Conservation (phyloP, 2,329 filamentous ascomycete species). For the Ilyonectria sp. region DNA sequence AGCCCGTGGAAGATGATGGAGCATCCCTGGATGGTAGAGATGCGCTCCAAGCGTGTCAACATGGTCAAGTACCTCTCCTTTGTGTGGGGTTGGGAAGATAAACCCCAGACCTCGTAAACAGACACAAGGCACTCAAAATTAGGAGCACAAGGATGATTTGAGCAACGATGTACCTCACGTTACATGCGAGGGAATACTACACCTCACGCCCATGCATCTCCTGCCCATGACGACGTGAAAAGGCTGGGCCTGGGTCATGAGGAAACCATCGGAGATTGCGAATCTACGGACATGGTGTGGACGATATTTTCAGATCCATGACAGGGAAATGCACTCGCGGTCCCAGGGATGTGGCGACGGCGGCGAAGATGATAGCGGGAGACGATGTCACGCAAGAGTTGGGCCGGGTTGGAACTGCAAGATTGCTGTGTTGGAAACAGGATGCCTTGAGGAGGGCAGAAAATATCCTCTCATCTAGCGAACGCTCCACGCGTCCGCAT, state of each 20-base stretch:
- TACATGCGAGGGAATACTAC: slow-evolving; percentile 23
- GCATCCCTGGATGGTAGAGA: slow-evolving; percentile 98
- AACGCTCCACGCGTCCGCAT: slow-evolving; percentile 35
- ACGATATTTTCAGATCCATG: slow-evolving; percentile 6
- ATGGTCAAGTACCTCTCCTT: slow-evolving; percentile 95
- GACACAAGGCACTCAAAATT: slow-evolving; percentile 25
- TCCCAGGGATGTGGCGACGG: not conserved
- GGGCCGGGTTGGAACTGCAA: slow-evolving; percentile 31
- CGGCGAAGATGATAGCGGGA: slow-evolving; percentile 10
- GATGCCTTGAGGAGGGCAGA: slow-evolving; percentile 27
- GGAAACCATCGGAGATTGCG: slow-evolving; percentile 19
- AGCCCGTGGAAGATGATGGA: slow-evolving; percentile 99
- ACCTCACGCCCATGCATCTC: slow-evolving; percentile 21
- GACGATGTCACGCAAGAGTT: slow-evolving; percentile 13
- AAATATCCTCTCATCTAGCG: slow-evolving; percentile 31
- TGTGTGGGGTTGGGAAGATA: slow-evolving; percentile 94
- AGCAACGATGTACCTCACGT: slow-evolving; percentile 26
- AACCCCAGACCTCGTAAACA: slow-evolving; percentile 41
- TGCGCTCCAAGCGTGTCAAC: slow-evolving; percentile 96
- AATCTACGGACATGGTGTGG: slow-evolving; percentile 13
- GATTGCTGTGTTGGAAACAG: slow-evolving; percentile 35
- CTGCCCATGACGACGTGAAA: slow-evolving; percentile 34
- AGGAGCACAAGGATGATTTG: slow-evolving; percentile 32
- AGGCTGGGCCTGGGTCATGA: slow-evolving; percentile 41
- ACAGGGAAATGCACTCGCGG: slow-evolving; percentile 12